A percentile compares a stretch with the other conserved stretches of the same genome.
phyloP scores from a whole-genome alignment of 805 yeast genomes.

The Henningerozyma blattae region DNA sequence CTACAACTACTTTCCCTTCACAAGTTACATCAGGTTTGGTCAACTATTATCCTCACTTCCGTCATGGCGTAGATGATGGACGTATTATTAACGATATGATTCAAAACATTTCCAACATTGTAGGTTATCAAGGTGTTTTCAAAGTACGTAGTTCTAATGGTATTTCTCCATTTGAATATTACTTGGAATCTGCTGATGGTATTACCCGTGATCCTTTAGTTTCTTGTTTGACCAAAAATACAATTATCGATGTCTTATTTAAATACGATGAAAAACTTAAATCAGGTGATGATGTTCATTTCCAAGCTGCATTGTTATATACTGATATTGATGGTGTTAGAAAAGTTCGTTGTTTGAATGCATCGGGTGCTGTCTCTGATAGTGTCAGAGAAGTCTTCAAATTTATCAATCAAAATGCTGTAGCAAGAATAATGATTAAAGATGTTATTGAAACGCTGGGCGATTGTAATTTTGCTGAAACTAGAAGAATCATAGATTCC shows the following conservation, averaged over 20 bases:
- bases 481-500: constrained; percentile 39
- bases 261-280: constrained; percentile 60
- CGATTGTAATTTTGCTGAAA: constrained; percentile 34
- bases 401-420: constrained; percentile 67
- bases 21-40: constrained; percentile 60
- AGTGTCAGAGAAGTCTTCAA: constrained; percentile 62
- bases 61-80: constrained; percentile 56
- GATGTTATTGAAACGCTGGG: constrained; percentile 32
- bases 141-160: constrained; percentile 85
- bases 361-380: constrained; percentile 70
- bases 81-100: constrained; percentile 49
- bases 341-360: constrained; percentile 77
- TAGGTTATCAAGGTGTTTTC: constrained; percentile 71
- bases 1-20: constrained; percentile 57
- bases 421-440: constrained; percentile 40
- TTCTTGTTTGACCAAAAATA: constrained; percentile 53
- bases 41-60: constrained; percentile 55
- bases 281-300: constrained; percentile 66
- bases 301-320: constrained; percentile 82
- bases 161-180: constrained; percentile 64
- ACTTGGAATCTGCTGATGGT: constrained; percentile 41
- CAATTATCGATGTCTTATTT: constrained; percentile 58
- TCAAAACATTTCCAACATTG: constrained; percentile 35
- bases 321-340: constrained; percentile 68
- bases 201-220: constrained; percentile 49